phyloP scores from a whole-genome alignment of 2,329 filamentous ascomycete species.

The Neonectria neomacrospora region DNA sequence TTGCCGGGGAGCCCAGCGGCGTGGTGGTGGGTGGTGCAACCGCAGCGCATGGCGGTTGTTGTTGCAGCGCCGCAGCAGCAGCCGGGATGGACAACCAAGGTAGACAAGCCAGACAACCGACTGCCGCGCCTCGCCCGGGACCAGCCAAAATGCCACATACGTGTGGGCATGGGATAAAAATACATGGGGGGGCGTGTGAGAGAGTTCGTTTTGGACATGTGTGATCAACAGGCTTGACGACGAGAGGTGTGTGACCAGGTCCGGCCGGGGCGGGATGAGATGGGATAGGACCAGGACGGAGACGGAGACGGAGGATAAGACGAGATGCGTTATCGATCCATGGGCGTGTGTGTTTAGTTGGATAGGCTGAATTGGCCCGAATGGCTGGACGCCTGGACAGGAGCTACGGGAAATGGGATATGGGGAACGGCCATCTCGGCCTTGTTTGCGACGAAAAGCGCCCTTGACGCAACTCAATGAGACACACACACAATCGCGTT shows the following conservation, averaged over 20 bases:
- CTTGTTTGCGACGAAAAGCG: conserved; percentile 41
- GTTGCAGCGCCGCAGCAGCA: conserved; percentile 18
- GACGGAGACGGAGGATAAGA: conserved; percentile 8
- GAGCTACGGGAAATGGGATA: conserved; percentile 11
- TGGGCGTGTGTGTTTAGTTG: conserved; percentile 9
- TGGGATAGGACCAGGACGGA: conserved; percentile 29
- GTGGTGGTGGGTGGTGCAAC: conserved; percentile 22
- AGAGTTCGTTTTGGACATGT: conserved; percentile 1
- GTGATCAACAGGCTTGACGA: conserved; percentile 18
- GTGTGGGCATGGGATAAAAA: conserved; percentile 6
- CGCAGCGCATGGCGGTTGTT: conserved; percentile 9
- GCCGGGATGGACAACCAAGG: conserved; percentile 11
- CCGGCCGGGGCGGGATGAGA: conserved; percentile 33
- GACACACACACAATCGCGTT: conserved; percentile 35
- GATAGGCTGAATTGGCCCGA: conserved; percentile 12
- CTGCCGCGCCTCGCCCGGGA: conserved; percentile 43
- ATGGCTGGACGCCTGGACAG: conserved; percentile 14
- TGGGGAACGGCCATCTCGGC: conserved; percentile 33
- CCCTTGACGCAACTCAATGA: conserved; percentile 41
- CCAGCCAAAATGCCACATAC: conserved; percentile 35
- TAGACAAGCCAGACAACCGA: conserved; percentile 6
- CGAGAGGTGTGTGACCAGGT: conserved; percentile 34
- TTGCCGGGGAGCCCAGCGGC: conserved; percentile 30
- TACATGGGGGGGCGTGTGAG: conserved; percentile 27
- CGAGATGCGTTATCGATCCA: conserved; percentile 21